Evolutionary conservation across 2,329 filamentous ascomycete genomes (phyloP), one percentile per base, ranked within the genome.

Genomic region (Ophioceras dolichostomum): DNA sequence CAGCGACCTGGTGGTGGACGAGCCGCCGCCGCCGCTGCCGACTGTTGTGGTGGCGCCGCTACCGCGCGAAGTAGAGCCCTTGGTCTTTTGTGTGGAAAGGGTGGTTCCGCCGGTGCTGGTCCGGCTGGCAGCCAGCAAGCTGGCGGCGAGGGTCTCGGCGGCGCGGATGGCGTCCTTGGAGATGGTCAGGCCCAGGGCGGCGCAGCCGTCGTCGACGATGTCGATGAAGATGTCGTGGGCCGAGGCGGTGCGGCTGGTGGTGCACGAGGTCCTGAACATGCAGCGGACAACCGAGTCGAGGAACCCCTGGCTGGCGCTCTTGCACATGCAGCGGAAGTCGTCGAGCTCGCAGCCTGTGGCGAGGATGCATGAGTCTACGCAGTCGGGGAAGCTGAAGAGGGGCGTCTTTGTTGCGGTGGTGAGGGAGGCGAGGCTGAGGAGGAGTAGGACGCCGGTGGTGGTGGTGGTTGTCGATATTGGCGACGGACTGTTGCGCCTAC

Each of bases 301-400:
- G n/a, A 48, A 43, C n/a, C 10, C 10, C 1, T 27, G 24, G 4
- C 19, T 22, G 2, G 16, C 26, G 7, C 41, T 16, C 3, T 27
- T 41, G 41, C 46, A 48, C 31, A 48, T 38, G 34, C 46, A 48
- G 14, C 30, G 10, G 13, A 32, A 30, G 30, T 37, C 37, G 28
- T 35, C 20, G 12, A 37, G 10, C 30, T 32, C 30, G 39, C 46
- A 48, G 29, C 45, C 44, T 26, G 19, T 41, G 27, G 32, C 10
- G 28, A 16, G 22, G 18, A 48, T 20, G 30, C 46, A 48, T 32
- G 29, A 10, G 32, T 33, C 39, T 12, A 47, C 32, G 34, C 46
- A 48, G 18, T 36, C 38, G 3, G 27, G 17, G 27, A 45, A 48
- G 21, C 35, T 22, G 22, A 44, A 32, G 8, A 35, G 14, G 2